Evolutionary conservation across 2,329 filamentous ascomycete genomes (phyloP).

Genomic region (Talaromyces sp.): DNA sequence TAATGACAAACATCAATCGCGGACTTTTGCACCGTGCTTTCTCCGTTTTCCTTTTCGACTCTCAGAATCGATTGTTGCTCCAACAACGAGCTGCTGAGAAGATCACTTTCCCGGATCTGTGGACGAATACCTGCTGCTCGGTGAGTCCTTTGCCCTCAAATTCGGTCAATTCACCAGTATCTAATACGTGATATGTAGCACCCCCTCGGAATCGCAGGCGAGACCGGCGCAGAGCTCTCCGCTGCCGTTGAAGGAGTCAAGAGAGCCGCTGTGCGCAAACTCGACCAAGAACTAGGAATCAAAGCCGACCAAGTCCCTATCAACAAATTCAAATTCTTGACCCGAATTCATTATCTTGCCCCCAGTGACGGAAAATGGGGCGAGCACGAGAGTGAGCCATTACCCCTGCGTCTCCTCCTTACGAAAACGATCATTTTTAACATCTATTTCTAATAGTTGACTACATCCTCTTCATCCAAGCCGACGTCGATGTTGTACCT

Average conservation of each 20-base stretch:
- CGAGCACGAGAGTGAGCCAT: constrained; percentile 85
- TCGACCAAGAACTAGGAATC: constrained; percentile 94
- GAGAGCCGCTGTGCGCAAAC: constrained; percentile 86
- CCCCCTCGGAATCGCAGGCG: constrained; percentile 83
- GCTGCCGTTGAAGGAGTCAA: constrained; percentile 84
- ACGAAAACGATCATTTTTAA: background rate
- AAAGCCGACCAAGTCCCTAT: constrained; percentile 82
- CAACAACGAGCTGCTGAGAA: constrained; percentile 96
- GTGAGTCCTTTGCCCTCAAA: background rate
- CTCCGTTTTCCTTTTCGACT: constrained; percentile 96
- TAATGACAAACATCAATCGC: constrained; percentile 98
- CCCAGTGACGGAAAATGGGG: constrained; percentile 98
- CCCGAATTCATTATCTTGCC: constrained; percentile 96
- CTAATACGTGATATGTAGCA: constrained; percentile 48
- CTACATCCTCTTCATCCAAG: constrained; percentile 98
- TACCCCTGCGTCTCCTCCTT: background rate
- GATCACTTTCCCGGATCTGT: constrained; percentile 98
- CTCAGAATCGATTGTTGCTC: constrained; percentile 84
- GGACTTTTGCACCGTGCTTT: constrained; percentile 96
- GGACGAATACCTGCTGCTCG: constrained; percentile 99
- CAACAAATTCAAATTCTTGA: constrained; percentile 89
- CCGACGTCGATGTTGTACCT: constrained; percentile 76
- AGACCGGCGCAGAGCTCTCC: constrained; percentile 79
- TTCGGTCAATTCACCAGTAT: background rate
- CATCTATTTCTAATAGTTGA: constrained; percentile 63